Percentiles rank a stretch among this genome's conserved stretches.
These are phyloP conservation scores for Beauveria scarabaeidicola DNA, from an alignment of 2,329 filamentous ascomycete species.

Conservation along the genomic window DNA sequence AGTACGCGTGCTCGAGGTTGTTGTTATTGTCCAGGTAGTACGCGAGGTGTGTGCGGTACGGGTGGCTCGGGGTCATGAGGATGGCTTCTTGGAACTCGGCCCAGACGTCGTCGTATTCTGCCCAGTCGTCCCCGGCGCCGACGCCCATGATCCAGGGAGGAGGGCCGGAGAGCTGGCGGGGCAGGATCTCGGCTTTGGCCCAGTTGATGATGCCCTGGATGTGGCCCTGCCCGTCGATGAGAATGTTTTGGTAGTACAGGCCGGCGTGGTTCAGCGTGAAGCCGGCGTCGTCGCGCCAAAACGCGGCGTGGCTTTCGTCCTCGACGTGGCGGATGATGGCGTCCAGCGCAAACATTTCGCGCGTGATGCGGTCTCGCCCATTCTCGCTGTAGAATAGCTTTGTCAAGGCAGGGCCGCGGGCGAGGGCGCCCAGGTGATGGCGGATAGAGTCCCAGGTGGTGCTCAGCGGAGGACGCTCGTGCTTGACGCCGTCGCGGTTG, in stretches of 20 bases:
- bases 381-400: not conserved
- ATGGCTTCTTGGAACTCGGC: not conserved
- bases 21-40: not conserved
- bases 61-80: not conserved
- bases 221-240: not conserved
- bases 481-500: not conserved
- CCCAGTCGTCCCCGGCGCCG: not conserved
- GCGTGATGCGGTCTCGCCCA: not conserved
- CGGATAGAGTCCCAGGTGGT: not conserved
- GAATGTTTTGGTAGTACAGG: not conserved
- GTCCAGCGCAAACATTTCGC: not conserved
- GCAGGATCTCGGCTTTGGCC: not conserved
- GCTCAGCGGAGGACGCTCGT: not conserved
- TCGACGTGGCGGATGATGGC: not conserved
- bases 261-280: not conserved
- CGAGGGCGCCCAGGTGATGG: not conserved
- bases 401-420: not conserved
- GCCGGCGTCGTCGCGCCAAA: not conserved
- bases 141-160: not conserved
- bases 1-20: no score
- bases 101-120: not conserved
- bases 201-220: not conserved
- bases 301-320: not conserved
- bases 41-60: not conserved
- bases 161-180: not conserved